Conservation (phyloP, 2,329 filamentous ascomycete genomes). For the Monosporascus sp. region DNA sequence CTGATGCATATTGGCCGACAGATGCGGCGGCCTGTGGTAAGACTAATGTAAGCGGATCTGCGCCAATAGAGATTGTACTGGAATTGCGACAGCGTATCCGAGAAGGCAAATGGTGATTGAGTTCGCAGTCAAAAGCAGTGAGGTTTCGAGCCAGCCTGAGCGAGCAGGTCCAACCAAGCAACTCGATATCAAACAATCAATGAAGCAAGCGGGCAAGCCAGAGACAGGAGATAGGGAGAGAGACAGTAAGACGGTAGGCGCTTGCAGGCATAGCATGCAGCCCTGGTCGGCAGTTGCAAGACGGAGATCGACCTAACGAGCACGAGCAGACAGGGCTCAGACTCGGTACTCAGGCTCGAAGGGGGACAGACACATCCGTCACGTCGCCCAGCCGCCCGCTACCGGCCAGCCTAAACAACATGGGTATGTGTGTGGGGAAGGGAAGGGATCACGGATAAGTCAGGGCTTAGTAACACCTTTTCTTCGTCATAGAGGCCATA, state of each 20-base stretch:
- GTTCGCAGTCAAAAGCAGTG: background rate
- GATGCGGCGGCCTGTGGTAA: conserved; percentile 46
- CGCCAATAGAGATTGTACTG: conserved; percentile 5
- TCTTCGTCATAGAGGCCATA: conserved; percentile 19
- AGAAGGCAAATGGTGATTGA: background rate
- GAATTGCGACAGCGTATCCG: conserved; percentile 2
- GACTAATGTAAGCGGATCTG: conserved; percentile 23
- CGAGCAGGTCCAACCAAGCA: background rate
- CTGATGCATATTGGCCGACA: conserved; percentile 54
- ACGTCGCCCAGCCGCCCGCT: background rate
- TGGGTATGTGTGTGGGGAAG: conserved; percentile 9
- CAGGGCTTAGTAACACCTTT: conserved; percentile 15
- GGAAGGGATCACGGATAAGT: conserved; percentile 2
- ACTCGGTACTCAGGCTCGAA: background rate
- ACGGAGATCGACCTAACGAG: background rate
- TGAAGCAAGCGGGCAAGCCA: background rate
- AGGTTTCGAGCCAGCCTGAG: background rate
- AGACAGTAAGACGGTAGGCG: background rate
- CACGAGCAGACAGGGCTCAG: background rate
- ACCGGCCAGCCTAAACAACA: background rate
- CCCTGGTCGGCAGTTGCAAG: background rate
- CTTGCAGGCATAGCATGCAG: background rate
- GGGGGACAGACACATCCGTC: background rate
- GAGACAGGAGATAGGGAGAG: background rate
- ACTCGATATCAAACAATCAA: background rate